Evolutionary conservation across 805 yeast genomes (phyloP).

Genomic region (Priceomyces haplophilus): DNA sequence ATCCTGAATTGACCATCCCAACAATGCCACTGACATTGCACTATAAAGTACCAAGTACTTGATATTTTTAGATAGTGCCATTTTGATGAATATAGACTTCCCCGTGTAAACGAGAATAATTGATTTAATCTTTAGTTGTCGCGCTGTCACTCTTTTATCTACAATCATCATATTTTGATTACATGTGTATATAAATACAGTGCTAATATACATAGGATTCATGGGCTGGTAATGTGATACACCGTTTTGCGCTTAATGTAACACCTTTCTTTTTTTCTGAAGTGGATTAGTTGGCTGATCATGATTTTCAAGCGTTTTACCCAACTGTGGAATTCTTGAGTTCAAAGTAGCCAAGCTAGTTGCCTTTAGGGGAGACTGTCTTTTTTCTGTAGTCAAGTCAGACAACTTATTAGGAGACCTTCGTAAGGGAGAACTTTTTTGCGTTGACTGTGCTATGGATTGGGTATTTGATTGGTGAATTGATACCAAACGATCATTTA

Average conservation of each 20-base stretch:
- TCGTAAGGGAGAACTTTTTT: conserved; percentile 2
- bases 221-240: background rate
- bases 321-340: conserved; percentile 7
- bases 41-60: conserved; percentile 19
- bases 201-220: conserved; percentile 1
- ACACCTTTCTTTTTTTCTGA: conserved; percentile 12
- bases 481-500: conserved; percentile 5
- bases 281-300: background rate
- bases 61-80: conserved; percentile 11
- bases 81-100: background rate
- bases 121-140: background rate
- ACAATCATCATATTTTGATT: background rate
- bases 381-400: background rate
- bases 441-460: conserved; percentile 3
- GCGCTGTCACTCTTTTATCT: conserved; percentile 2
- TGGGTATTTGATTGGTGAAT: conserved; percentile 6
- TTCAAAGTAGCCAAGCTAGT: conserved; percentile 1
- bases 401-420: conserved; percentile 6
- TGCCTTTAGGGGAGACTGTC: conserved; percentile 4
- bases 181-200: background rate
- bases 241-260: conserved; percentile 1
- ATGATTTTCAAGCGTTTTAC: conserved; percentile 4
- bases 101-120: background rate
- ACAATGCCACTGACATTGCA: conserved; percentile 16
- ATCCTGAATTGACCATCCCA: conserved; percentile 21